Evolutionary conservation across 2,329 filamentous ascomycete species (phyloP).

Genomic region (Lasiodiplodia citricola): DNA sequence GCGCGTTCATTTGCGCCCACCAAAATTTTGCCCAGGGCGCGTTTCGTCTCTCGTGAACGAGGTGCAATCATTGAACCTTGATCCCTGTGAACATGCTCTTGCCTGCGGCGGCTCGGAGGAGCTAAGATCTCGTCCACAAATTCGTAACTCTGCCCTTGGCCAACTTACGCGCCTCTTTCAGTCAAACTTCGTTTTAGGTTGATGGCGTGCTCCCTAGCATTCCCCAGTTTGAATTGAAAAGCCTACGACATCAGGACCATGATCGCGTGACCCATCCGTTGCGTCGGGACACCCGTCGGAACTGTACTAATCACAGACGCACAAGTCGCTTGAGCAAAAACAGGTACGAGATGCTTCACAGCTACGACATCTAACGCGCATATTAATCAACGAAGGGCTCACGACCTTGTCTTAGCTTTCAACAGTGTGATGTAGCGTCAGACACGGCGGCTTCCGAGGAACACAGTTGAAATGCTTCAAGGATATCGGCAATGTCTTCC

Average conservation of each 20-base stretch:
- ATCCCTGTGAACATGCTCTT: background rate
- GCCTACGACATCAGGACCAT: slow-evolving; percentile 1
- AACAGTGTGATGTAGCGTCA: background rate
- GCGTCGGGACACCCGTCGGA: background rate
- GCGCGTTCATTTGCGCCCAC: background rate
- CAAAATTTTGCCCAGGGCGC: background rate
- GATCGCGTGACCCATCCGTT: background rate
- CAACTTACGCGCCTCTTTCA: background rate
- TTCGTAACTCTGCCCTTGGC: background rate
- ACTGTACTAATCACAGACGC: background rate
- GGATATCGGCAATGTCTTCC: slow-evolving; percentile 16
- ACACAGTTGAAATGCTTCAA: background rate
- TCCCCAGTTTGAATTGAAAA: background rate
- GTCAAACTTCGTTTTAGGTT: slow-evolving; percentile 10
- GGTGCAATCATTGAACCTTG: background rate
- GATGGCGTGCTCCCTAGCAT: slow-evolving; percentile 3
- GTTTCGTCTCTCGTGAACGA: slow-evolving; percentile 8
- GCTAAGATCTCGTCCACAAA: background rate
- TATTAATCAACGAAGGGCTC: background rate
- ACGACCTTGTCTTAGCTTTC: background rate
- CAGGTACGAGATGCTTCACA: background rate
- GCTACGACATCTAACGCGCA: background rate
- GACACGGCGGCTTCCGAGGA: background rate
- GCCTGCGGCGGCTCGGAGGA: background rate
- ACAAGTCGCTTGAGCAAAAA: background rate